Conservation (phyloP, 768 basidiomycete genomes). For the Amanita inopinata region DNA sequence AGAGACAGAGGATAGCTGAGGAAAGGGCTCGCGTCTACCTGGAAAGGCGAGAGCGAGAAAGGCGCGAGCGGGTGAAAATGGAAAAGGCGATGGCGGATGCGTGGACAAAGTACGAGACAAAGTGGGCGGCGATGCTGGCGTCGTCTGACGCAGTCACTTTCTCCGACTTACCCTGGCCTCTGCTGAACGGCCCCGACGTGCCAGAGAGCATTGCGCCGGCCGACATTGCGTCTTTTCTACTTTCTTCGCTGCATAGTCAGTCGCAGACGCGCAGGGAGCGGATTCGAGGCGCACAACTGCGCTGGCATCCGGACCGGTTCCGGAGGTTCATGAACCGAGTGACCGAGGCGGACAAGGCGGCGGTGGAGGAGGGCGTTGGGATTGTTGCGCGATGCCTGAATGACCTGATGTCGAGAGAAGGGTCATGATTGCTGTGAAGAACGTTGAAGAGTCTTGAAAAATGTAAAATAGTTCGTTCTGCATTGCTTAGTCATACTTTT, state of each 20-base stretch:
- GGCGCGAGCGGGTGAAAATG: slow-evolving; percentile 28
- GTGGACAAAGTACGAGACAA: slow-evolving; percentile 55
- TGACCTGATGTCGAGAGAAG: slow-evolving; percentile 42
- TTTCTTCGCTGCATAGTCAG: slow-evolving; percentile 56
- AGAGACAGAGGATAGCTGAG: slow-evolving; percentile 36
- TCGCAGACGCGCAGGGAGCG: slow-evolving; percentile 53
- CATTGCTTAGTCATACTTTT: slow-evolving; percentile 7
- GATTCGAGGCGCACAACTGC: slow-evolving; percentile 53
- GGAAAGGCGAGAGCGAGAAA: slow-evolving; percentile 34
- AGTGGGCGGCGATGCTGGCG: slow-evolving; percentile 45
- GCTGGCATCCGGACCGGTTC: slow-evolving; percentile 82
- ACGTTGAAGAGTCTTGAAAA: slow-evolving; percentile 3
- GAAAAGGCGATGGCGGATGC: slow-evolving; percentile 41
- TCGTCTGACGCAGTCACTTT: slow-evolving; percentile 46
- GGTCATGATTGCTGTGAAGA: slow-evolving; percentile 11
- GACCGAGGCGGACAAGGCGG: slow-evolving; percentile 35
- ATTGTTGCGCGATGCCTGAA: slow-evolving; percentile 60
- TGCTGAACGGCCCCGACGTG: slow-evolving; percentile 29
- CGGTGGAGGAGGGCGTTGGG: slow-evolving; percentile 56
- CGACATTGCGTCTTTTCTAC: slow-evolving; percentile 50
- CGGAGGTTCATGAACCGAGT: slow-evolving; percentile 45
- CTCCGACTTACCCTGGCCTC: slow-evolving; percentile 65
- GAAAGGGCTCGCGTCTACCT: slow-evolving; percentile 30
- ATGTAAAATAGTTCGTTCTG: background rate
- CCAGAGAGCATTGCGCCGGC: slow-evolving; percentile 42